phyloP scores from a whole-genome alignment of 2,329 filamentous ascomycete genomes.

The Fusarium sp. region DNA sequence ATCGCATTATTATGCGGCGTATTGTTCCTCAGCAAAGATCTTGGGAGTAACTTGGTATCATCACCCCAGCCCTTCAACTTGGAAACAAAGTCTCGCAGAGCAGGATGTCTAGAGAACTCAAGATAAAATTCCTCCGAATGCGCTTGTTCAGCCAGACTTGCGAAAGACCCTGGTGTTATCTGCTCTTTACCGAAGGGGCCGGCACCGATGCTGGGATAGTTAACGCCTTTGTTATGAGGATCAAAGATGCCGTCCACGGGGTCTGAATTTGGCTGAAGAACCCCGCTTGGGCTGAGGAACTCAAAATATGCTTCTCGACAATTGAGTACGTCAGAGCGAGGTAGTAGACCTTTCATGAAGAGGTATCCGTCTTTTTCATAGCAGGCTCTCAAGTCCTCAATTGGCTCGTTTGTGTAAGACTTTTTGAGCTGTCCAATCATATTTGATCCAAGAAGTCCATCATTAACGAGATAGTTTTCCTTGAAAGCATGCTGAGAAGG shows the following conservation, averaged over 20 bases:
- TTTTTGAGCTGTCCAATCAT: conserved; percentile 10
- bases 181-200: conserved; percentile 5
- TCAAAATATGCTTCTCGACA: conserved; percentile 25
- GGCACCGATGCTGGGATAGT: conserved; percentile 28
- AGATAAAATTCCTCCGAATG: conserved; percentile 29
- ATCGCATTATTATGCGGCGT: conserved; percentile 69
- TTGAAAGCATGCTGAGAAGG: neutral
- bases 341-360: conserved; percentile 22
- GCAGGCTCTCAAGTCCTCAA: neutral
- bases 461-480: conserved; percentile 10
- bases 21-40: conserved; percentile 65
- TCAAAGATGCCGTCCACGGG: conserved; percentile 27
- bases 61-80: conserved; percentile 22
- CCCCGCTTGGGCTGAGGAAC: conserved; percentile 17
- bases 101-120: conserved; percentile 17
- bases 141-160: conserved; percentile 20
- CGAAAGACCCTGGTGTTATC: conserved; percentile 20
- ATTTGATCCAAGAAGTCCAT: conserved; percentile 4
- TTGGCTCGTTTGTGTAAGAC: conserved; percentile 9
- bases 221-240: conserved; percentile 2
- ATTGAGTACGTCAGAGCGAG: conserved; percentile 17
- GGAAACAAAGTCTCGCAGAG: conserved; percentile 11
- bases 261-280: conserved; percentile 5
- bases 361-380: conserved; percentile 21
- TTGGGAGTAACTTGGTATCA: conserved; percentile 14